Evolutionary conservation across 805 yeast genomes (phyloP).

Genomic region (Ogataea paradorogensis): DNA sequence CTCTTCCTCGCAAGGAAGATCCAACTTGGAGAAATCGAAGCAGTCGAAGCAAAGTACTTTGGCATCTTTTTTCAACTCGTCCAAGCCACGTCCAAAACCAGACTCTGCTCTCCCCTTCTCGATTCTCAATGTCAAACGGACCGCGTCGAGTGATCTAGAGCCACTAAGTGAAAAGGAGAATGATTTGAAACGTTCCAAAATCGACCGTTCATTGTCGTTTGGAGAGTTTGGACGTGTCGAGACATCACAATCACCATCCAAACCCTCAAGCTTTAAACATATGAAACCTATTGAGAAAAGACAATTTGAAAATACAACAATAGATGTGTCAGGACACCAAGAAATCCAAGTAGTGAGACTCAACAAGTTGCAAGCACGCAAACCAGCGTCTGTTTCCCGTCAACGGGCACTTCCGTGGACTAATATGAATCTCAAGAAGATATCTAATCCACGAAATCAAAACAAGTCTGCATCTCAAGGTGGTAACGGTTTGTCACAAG

Average conservation of each 20-base stretch:
- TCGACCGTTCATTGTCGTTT: not conserved
- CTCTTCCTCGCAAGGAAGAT: conserved; percentile 9
- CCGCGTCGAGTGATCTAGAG: not conserved
- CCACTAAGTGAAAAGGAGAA: conserved; percentile 3
- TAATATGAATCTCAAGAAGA: conserved; percentile 8
- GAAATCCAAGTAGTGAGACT: not conserved
- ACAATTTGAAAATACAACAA: conserved; percentile 8
- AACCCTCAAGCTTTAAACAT: conserved; percentile 21
- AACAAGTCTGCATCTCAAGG: conserved; percentile 1
- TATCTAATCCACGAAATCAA: conserved; percentile 21
- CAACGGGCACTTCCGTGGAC: conserved; percentile 23
- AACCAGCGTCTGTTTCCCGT: conserved; percentile 11
- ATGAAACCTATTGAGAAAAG: conserved; percentile 21
- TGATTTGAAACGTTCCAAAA: conserved; percentile 1
- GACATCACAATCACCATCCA: not conserved
- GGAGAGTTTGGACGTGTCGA: conserved; percentile 3
- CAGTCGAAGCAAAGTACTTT: conserved; percentile 20
- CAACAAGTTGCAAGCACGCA: conserved; percentile 2
- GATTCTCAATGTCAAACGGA: not conserved
- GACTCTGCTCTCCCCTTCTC: not conserved
- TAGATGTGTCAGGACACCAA: conserved; percentile 1
- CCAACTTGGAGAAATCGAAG: conserved; percentile 8
- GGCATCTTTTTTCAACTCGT: conserved; percentile 14
- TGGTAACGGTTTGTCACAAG: not conserved
- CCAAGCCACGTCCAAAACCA: conserved; percentile 11